These are phyloP conservation scores for Quercus berberidifolia DNA, from an alignment of 306 rosid genomes.

Conservation along the genomic window DNA sequence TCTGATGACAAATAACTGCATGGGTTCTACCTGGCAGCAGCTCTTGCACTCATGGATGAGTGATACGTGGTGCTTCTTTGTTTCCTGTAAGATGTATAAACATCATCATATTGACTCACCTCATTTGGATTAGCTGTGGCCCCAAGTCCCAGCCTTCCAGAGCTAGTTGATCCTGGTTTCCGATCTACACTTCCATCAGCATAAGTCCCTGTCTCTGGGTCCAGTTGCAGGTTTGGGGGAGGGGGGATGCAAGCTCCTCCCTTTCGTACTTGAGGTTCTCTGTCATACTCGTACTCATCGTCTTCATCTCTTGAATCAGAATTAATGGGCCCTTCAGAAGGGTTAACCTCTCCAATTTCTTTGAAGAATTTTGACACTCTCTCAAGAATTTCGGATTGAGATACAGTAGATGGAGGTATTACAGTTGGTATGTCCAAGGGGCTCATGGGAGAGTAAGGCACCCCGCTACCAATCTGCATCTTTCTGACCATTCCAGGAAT, in stretches of 20 bases:
- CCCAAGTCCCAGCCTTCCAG: constrained; percentile 87
- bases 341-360: constrained; percentile 95
- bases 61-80: constrained; percentile 95
- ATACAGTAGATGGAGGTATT: constrained; percentile 57
- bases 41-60: constrained; percentile 87
- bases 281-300: constrained; percentile 63
- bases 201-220: constrained; percentile 84
- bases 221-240: constrained; percentile 82
- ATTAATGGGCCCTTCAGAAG: constrained; percentile 81
- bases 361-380: constrained; percentile 83
- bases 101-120: constrained; percentile 92
- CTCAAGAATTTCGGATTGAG: constrained; percentile 73
- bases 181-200: constrained; percentile 84
- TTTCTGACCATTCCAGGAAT: constrained; percentile 98
- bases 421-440: constrained; percentile 75
- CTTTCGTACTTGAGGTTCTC: constrained; percentile 55
- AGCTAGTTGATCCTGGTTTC: constrained; percentile 43
- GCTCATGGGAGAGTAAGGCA: constrained; percentile 90
- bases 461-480: constrained; percentile 98
- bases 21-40: constrained; percentile 50
- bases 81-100: constrained; percentile 92
- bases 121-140: constrained; percentile 85
- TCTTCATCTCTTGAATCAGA: constrained; percentile 71
- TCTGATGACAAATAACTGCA: not conserved
- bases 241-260: constrained; percentile 99